A percentile compares a stretch with the other conserved stretches of the same genome.
These are phyloP conservation scores for Colletotrichum eleusines DNA, from an alignment of 2,329 filamentous ascomycete genomes.

Conservation along the genomic window DNA sequence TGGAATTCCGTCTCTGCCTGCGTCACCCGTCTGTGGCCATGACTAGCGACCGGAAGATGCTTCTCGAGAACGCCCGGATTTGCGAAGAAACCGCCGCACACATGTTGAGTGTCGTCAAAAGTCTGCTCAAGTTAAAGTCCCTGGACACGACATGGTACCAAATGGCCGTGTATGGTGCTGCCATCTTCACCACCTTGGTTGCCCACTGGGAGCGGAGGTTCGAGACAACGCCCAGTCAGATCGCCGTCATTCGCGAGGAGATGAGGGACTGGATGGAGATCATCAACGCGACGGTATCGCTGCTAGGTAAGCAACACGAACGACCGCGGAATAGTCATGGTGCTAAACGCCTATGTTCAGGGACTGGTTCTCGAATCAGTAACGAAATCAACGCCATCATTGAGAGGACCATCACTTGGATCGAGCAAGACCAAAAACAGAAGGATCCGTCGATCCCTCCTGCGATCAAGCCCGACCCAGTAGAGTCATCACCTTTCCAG, in stretches of 20 bases:
- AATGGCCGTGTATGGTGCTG: constrained; percentile 77
- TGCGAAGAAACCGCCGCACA: constrained; percentile 75
- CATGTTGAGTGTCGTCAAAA: constrained; percentile 70
- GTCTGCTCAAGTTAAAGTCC: constrained; percentile 73
- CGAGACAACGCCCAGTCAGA: constrained; percentile 67
- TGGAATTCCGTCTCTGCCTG: constrained; percentile 71
- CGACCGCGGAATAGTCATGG: too few species aligned
- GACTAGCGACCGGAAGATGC: constrained; percentile 65
- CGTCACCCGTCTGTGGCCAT: constrained; percentile 72
- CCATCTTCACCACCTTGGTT: constrained; percentile 79
- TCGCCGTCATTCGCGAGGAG: constrained; percentile 71
- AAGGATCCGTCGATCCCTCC: constrained; percentile 28
- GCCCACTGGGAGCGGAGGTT: constrained; percentile 76
- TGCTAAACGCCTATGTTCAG: constrained; percentile 48
- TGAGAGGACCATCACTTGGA: constrained; percentile 64
- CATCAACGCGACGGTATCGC: constrained; percentile 72
- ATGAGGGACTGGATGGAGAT: constrained; percentile 79
- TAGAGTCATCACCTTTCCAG: constrained; percentile 23
- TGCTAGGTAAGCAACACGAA: constrained; percentile 69
- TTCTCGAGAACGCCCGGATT: constrained; percentile 72
- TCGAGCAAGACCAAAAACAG: constrained; percentile 59
- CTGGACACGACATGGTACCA: constrained; percentile 86
- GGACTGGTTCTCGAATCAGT: constrained; percentile 58
- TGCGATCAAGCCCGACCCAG: constrained; percentile 30
- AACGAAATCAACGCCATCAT: constrained; percentile 62